Base-by-base conservation (phyloP, 495 filamentous ascomycete species). In the Tuber aestivum region DNA sequence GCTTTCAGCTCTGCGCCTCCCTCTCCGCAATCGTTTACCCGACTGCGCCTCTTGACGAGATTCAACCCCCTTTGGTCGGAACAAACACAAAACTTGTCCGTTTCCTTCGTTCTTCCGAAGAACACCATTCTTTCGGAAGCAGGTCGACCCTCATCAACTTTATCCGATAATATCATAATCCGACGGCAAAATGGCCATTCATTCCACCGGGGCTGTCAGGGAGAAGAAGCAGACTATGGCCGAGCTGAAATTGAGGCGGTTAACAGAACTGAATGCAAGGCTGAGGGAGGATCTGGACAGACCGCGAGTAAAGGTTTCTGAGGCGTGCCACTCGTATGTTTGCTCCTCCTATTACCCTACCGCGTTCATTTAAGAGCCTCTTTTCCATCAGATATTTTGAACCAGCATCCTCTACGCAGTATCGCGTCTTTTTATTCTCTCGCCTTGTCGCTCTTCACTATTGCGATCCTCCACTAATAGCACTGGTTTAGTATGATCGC, bases 141-240 rank as follows among this genome's bases (percentile, higher is more conserved):
- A 16, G 56, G 56, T 65, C 56, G 32, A 65, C 27, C 20, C 20
- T 65, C 56, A 61, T 32, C 56, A 35, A 27, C 27, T 65, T 38
- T 41, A 74, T 44, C 70, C 69, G 37, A 45, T 74, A 61, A 70
- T 76, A 76, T 70, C 79, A 38, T 61, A 74, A n/a, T 42, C 12
- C 61, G 69, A 70, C 69, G 70, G 73, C 61, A 75, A 75, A 38
- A 83, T 83, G 82, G 81, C 81, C 65, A 77, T 83, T 71, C 82
- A 83, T 70, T 82, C 76, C 40, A 81, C 81, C 45, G 81, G 82
- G 69, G 79, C 72, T 37, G 82, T 81, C 41, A 75, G 79, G 44
- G 82, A 94, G 87, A 97, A 96, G 89, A 97, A 97, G 88, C 96
- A 99, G 85, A 96, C 93, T 85, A 97, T 98, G 90, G 96, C 95